Evolutionary conservation across 768 basidiomycete species (phyloP), one percentile per base, ranked within the genome.

Genomic region (Cantharellus cinnabarinus): DNA sequence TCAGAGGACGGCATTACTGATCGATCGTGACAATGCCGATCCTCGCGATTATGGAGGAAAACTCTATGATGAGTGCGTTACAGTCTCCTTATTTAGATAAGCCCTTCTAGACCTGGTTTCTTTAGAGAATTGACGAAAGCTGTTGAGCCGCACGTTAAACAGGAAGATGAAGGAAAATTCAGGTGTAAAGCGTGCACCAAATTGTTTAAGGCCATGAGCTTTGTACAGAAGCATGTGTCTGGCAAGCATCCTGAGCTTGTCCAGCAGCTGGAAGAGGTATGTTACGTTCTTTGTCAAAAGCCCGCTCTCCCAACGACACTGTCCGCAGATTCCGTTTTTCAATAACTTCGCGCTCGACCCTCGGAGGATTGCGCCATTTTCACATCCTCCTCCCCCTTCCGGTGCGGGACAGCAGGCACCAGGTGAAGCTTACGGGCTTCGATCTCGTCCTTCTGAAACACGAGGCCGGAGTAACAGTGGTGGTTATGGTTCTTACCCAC

Each of bases 341-440:
- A 97, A 98, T 70, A 90, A 85, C 69, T 99, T 94, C 69, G 89
- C 87, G 39, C 80, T 98, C 60, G 95, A 98, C 72, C 94, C 95
- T 59, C 87, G 91, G 65, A 85, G 83, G 63, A 84, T 95, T 62
- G 84, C 85, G 65, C 85, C 87, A 4, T 84, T 88, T 70, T 76
- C 79, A 34, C 86, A 89, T 67, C 81, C 85, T 61, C 89, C 87
- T 59, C 74, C 78, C 50, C 67, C 74, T 34, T 71, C 77, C 53
- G 83, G 83, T n/a, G 82, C 79, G 59, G 77, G 72, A 62, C 83
- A 85, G 68, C 77, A 75, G 3, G 79, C 85, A 38, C 87, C 87
- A 37, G 86, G 87, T 10, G 86, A 89, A 68, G 87, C 87, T 0
- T 90, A 83, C 66, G 87, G 87, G 29, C 76, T 90, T 29, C 83